Evolutionary conservation across 257 asterid genomes (phyloP), one percentile per base, ranked within the genome.

Genomic region (Solanum acaule): DNA sequence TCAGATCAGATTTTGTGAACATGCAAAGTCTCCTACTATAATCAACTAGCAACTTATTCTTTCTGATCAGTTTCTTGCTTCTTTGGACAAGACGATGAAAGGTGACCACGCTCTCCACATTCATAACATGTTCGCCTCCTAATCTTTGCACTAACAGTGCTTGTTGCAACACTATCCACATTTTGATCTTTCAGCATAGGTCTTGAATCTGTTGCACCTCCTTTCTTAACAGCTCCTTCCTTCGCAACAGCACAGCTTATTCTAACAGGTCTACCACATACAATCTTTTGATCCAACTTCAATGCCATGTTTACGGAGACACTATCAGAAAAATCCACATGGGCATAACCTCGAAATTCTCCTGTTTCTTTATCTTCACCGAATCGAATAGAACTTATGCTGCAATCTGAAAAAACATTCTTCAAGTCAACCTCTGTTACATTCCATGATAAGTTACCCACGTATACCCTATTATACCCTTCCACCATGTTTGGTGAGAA

Each of bases 371-470:
- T 96, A 91, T 97, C 97, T 91, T 92, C 91, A 40, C 99, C 99
- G n/a, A 95, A 94, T 35, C 98, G 94, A 86, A 97, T 90, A 42
- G 98, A 93, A 38, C 92, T 38, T 56, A 97, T 90, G 27, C 72
- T 86, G 91, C 96, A 97, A 83, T 86, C 94, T 23, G 93, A 89
- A 88, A 95, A 93, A 63, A 93, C 89, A 34, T 90, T 92, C 92
- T 91, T 94, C 93, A 97, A 90, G 89, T 96, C 95, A 20, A 94
- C 92, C 92, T 97, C 98, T 1, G 97, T 93, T 89, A 96, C 92
- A 68, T 95, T 96, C 98, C 98, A 97, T 7, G 98, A 91, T 90
- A 96, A 93, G 91, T 96, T 97, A 61, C 99, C 99, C 40, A 89
- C 89, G 18, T 97, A 97, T 89, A 97, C 92, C 90, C 98, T 95